phyloP scores from a whole-genome alignment of 805 yeast genomes.

The Kuraishia ogatae region DNA sequence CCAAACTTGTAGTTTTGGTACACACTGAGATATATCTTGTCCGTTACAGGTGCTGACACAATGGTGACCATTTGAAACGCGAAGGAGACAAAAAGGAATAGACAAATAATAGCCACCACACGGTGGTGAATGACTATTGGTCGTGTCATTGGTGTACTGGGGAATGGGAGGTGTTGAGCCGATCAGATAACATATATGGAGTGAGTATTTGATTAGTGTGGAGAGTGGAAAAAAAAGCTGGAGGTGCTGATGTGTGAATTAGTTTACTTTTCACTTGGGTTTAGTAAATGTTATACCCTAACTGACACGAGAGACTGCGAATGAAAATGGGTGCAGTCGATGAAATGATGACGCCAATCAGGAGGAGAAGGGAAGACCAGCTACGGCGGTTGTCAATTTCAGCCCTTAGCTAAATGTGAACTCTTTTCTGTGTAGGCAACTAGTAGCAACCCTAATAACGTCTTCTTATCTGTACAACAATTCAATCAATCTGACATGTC shows the following conservation, averaged over 20 bases:
- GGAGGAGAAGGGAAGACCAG: too few relatives aligned
- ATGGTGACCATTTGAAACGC: conserved; percentile 52
- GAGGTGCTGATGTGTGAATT: too few relatives aligned
- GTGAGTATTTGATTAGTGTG: neutral
- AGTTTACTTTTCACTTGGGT: too few relatives aligned
- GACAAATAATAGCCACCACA: conserved; percentile 10
- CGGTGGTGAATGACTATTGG: neutral
- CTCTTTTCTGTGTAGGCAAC: too few relatives aligned
- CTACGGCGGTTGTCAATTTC: too few relatives aligned
- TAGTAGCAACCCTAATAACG: too few relatives aligned
- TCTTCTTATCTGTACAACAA: too few relatives aligned
- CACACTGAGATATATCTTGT: conserved; percentile 36
- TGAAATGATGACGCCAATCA: too few relatives aligned
- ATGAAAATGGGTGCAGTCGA: too few relatives aligned
- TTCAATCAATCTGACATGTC: neutral
- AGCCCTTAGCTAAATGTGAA: too few relatives aligned
- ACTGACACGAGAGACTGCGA: too few relatives aligned
- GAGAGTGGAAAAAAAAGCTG: neutral
- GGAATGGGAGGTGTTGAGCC: neutral
- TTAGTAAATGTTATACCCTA: too few relatives aligned
- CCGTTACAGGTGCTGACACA: conserved; percentile 52
- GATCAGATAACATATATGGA: neutral
- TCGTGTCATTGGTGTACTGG: neutral
- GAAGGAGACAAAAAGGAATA: conserved; percentile 37
- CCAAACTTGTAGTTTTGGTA: conserved; percentile 49